Evolutionary conservation across 768 basidiomycete genomes (phyloP).

Genomic region (Suillus discolor): DNA sequence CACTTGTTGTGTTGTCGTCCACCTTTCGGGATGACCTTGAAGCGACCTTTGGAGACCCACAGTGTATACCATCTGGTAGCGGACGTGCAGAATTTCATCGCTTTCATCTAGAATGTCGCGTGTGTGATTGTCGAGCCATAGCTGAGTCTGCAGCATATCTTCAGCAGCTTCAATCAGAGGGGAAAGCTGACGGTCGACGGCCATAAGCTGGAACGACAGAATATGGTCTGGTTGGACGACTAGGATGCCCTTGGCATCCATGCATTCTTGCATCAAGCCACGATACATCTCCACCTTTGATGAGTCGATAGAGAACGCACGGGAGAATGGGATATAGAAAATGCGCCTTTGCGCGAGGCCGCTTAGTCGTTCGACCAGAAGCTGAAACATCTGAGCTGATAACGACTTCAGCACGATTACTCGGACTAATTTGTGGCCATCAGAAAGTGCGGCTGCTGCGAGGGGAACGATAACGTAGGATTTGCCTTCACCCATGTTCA

Average conservation of each 20-base stretch:
- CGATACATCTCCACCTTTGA: constrained; percentile 27
- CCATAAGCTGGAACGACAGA: constrained; percentile 52
- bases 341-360: constrained; percentile 49
- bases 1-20: constrained; percentile 33
- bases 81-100: not conserved
- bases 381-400: constrained; percentile 48
- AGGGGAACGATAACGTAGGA: constrained; percentile 53
- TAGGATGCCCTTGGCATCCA: constrained; percentile 42
- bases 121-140: not conserved
- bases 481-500: constrained; percentile 67
- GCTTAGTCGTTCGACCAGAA: constrained; percentile 44
- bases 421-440: constrained; percentile 46
- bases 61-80: not conserved
- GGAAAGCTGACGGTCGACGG: constrained; percentile 39
- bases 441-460: constrained; percentile 39
- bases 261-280: constrained; percentile 41
- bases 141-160: constrained; percentile 25
- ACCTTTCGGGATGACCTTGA: not conserved
- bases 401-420: constrained; percentile 55
- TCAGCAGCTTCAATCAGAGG: constrained; percentile 13
- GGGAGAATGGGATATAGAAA: constrained; percentile 53
- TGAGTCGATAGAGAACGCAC: constrained; percentile 32
- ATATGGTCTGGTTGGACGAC: constrained; percentile 57
- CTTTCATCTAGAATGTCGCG: not conserved
- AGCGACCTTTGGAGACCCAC: not conserved